These are phyloP conservation scores for Lactarius trivialis DNA, from an alignment of 768 basidiomycete genomes.

Conservation along the genomic window DNA sequence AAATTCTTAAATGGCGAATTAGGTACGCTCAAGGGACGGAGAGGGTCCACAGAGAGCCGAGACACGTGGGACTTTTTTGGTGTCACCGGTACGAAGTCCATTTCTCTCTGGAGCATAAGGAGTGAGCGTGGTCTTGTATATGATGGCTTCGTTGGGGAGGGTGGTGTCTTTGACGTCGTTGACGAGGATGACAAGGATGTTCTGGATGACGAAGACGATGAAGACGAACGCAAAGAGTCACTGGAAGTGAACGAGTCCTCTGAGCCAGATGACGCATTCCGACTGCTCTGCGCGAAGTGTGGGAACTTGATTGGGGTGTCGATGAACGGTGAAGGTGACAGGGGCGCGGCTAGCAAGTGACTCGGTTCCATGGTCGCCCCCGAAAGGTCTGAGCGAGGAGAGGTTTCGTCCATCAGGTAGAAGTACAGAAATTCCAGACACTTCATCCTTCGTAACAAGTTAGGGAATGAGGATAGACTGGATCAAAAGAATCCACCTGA, in stretches of 20 bases:
- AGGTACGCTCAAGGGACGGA: conserved; percentile 16
- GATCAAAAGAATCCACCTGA: conserved; percentile 50
- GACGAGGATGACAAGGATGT: conserved; percentile 30
- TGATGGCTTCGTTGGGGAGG: conserved; percentile 17
- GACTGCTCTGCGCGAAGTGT: conserved; percentile 17
- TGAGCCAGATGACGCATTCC: conserved; percentile 23
- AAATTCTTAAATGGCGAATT: conserved; percentile 18
- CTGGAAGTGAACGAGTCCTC: conserved; percentile 20
- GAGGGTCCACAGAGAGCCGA: conserved; percentile 29
- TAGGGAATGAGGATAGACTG: background rate
- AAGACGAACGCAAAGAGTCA: conserved; percentile 18
- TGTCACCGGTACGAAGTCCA: conserved; percentile 68
- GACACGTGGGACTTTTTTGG: conserved; percentile 48
- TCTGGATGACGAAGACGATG: conserved; percentile 24
- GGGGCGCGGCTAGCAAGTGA: conserved; percentile 35
- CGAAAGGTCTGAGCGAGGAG: conserved; percentile 24
- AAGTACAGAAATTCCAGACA: conserved; percentile 94
- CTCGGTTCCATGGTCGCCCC: conserved; percentile 27
- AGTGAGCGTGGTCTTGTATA: conserved; percentile 41
- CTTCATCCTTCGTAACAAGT: conserved; percentile 64
- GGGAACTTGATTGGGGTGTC: conserved; percentile 24
- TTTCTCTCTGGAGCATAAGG: conserved; percentile 61
- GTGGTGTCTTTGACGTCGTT: conserved; percentile 21
- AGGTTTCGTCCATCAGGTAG: conserved; percentile 81
- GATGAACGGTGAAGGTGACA: conserved; percentile 26